These are phyloP conservation scores for Erigeron philadelphicus DNA, from an alignment of 140 eudicot genomes.

Conservation along the genomic window DNA sequence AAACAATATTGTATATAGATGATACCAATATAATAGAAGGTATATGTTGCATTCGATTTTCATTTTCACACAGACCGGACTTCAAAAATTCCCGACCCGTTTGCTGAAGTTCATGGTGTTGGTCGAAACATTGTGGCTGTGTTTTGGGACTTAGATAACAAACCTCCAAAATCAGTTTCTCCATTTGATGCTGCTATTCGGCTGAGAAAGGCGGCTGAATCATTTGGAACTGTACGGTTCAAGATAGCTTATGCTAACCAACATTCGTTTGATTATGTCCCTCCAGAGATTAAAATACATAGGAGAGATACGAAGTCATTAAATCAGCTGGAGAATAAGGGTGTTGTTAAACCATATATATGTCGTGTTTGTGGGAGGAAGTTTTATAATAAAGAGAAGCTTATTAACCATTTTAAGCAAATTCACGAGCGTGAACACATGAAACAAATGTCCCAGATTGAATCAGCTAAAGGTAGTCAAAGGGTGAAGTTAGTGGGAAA, in stretches of 20 bases:
- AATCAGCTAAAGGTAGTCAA: conserved; percentile 62
- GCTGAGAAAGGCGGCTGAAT: conserved; percentile 54
- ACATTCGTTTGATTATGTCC: conserved; percentile 54
- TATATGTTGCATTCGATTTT: neutral
- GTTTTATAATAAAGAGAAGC: conserved; percentile 54
- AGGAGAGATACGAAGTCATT: conserved; percentile 48
- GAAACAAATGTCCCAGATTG: conserved; percentile 67
- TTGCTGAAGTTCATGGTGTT: conserved; percentile 22
- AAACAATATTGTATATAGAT: too few species aligned
- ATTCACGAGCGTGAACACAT: conserved; percentile 68
- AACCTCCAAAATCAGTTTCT: conserved; percentile 63
- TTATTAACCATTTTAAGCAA: conserved; percentile 58
- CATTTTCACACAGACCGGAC: conserved; percentile 28
- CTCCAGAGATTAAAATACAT: conserved; percentile 39
- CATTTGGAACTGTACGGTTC: conserved; percentile 61
- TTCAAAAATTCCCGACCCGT: conserved; percentile 18
- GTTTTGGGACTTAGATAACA: conserved; percentile 87
- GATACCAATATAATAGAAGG: too few species aligned
- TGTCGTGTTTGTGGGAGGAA: conserved; percentile 85
- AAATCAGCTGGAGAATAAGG: conserved; percentile 48
- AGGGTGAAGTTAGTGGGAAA: conserved; percentile 64
- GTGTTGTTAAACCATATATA: conserved; percentile 48
- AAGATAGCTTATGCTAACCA: conserved; percentile 80
- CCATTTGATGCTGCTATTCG: conserved; percentile 67
- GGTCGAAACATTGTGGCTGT: conserved; percentile 49